Evolutionary conservation across 2,329 filamentous ascomycete genomes (phyloP).

Genomic region (Fusarium papillatum): DNA sequence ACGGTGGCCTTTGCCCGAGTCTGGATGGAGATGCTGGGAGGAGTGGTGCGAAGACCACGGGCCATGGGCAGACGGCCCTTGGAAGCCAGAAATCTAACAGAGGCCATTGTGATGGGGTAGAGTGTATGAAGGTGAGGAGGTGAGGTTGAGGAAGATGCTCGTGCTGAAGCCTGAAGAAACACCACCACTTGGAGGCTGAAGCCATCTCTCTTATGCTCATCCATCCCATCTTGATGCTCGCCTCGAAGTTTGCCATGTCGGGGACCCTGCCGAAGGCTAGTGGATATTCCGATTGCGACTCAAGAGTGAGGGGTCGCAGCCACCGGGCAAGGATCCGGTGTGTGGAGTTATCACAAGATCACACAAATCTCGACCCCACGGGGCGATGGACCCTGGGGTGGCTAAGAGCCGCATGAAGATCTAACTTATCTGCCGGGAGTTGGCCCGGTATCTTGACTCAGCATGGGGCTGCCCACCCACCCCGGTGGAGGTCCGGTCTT

Average conservation of each 20-base stretch:
- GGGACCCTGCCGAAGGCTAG: conserved; percentile 18
- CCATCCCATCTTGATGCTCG: conserved; percentile 5
- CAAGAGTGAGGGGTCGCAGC: conserved; percentile 23
- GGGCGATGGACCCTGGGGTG: conserved; percentile 1
- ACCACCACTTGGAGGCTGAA: conserved; percentile 11
- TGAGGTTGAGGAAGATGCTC: background rate
- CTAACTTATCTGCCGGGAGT: conserved; percentile 20
- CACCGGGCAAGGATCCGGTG: conserved; percentile 22
- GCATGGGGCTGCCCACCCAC: conserved; percentile 9
- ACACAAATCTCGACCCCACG: conserved; percentile 19
- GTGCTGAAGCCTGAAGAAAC: conserved; percentile 12
- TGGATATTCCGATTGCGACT: conserved; percentile 19
- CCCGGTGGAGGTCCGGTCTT: background rate
- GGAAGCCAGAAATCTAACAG: conserved; percentile 32
- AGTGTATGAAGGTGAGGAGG: background rate
- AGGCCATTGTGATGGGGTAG: conserved; percentile 31
- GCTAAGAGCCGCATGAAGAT: conserved; percentile 10
- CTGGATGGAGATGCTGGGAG: conserved; percentile 32
- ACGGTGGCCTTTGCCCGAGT: conserved; percentile 42
- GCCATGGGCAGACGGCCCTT: conserved; percentile 35
- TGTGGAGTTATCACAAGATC: conserved; percentile 23
- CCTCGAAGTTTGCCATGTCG: conserved; percentile 13
- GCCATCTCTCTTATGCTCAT: conserved; percentile 36
- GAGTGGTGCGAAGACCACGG: conserved; percentile 24
- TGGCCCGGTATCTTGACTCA: conserved; percentile 28